phyloP scores from a whole-genome alignment of 129 eudicot genomes.

The Smallanthus sonchifolius region DNA sequence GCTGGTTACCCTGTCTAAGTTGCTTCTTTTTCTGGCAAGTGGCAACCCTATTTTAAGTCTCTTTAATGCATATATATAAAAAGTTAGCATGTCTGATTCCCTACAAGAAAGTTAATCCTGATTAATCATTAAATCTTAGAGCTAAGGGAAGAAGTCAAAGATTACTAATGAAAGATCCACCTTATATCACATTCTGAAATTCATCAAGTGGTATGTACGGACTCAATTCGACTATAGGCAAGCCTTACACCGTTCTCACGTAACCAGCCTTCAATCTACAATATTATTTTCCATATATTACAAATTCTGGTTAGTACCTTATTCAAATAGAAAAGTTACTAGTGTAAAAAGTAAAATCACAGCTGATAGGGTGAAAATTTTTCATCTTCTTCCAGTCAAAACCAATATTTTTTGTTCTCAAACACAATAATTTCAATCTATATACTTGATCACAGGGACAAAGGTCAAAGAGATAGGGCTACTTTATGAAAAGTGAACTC shows the following conservation, averaged over 20 bases:
- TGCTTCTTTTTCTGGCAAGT: background rate
- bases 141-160: background rate
- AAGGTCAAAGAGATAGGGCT: conserved; percentile 19
- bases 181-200: background rate
- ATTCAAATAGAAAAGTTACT: background rate
- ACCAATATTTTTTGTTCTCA: conserved; percentile 2
- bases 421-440: conserved; percentile 3
- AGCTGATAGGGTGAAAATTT: background rate
- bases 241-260: no score
- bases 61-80: background rate
- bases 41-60: background rate
- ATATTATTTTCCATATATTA: background rate
- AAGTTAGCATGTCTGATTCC: background rate
- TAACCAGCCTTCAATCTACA: background rate
- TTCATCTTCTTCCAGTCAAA: conserved; percentile 3
- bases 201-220: background rate
- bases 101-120: background rate
- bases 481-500: conserved; percentile 11
- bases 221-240: background rate
- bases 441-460: background rate
- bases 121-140: background rate
- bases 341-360: background rate
- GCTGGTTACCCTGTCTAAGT: background rate
- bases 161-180: background rate
- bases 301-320: background rate